Percentiles rank a stretch among this genome's conserved stretches.
Conservation (phyloP, 495 filamentous ascomycete species). For the Trichoderma reesei region DNA sequence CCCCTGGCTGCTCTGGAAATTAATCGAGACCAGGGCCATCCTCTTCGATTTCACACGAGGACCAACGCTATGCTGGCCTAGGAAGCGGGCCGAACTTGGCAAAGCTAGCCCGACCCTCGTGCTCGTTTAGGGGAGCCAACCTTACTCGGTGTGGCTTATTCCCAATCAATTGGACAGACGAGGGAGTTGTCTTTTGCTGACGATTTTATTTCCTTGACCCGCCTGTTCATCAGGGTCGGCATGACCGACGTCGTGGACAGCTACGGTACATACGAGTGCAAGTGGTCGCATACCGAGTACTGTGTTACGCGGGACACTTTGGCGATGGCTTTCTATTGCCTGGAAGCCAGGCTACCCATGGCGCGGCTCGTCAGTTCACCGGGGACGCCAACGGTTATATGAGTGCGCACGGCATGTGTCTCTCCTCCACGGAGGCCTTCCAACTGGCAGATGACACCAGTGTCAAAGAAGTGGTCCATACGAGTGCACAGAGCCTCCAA, state of each 20-base stretch:
- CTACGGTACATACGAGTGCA: background rate
- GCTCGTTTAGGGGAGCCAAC: constrained; percentile 1
- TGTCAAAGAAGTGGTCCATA: no score
- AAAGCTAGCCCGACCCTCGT: background rate
- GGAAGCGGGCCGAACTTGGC: constrained; percentile 7
- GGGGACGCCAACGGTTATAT: background rate
- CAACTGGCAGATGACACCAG: no score
- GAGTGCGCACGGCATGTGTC: background rate
- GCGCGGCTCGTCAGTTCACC: background rate
- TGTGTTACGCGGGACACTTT: background rate
- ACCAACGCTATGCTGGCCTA: constrained; percentile 5
- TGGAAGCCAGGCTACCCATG: background rate
- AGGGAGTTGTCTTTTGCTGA: background rate
- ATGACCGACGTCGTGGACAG: background rate
- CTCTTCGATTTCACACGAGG: background rate
- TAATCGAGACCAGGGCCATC: constrained; percentile 3
- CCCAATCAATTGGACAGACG: background rate
- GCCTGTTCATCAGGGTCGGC: constrained; percentile 1
- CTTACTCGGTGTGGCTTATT: background rate
- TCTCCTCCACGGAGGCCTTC: background rate
- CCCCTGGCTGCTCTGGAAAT: constrained; percentile 2
- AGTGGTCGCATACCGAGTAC: background rate
- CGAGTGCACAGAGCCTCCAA: no score
- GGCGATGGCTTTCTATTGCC: background rate
- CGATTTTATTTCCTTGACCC: background rate